phyloP scores from a whole-genome alignment of 495 filamentous ascomycete genomes.

The Cairneyella variabilis region DNA sequence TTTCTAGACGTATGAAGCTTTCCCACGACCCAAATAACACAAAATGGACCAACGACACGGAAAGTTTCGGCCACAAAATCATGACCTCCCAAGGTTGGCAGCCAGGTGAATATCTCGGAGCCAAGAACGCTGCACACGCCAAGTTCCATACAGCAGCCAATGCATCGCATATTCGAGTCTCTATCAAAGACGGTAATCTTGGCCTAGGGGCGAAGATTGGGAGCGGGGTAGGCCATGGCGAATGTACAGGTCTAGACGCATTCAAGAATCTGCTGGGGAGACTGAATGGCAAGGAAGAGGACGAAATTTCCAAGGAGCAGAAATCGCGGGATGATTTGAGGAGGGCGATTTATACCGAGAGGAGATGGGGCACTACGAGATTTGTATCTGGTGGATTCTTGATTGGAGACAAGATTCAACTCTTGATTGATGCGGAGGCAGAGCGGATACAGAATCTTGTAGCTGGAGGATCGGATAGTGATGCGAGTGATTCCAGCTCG shows the following conservation, averaged over 20 bases:
- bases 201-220: slow-evolving; percentile 79
- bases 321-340: slow-evolving; percentile 56
- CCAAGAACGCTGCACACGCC: slow-evolving; percentile 65
- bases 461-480: background rate
- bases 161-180: slow-evolving; percentile 71
- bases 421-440: slow-evolving; percentile 25
- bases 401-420: slow-evolving; percentile 59
- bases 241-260: slow-evolving; percentile 75
- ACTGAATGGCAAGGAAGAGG: slow-evolving; percentile 81
- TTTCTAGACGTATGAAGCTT: slow-evolving; percentile 70
- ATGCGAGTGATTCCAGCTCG: slow-evolving; percentile 9
- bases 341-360: slow-evolving; percentile 61
- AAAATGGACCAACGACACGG: slow-evolving; percentile 77
- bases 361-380: slow-evolving; percentile 66
- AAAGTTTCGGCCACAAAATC: slow-evolving; percentile 80
- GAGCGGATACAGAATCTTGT: slow-evolving; percentile 18
- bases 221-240: slow-evolving; percentile 52
- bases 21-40: slow-evolving; percentile 92
- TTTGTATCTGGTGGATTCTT: slow-evolving; percentile 82
- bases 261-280: slow-evolving; percentile 83
- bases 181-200: slow-evolving; percentile 82
- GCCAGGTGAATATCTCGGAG: slow-evolving; percentile 76
- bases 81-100: slow-evolving; percentile 86
- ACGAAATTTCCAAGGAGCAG: slow-evolving; percentile 60
- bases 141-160: slow-evolving; percentile 71